Base-by-base conservation (phyloP, 1,284 basidiomycete genomes). In the Pyrrhoderma noxium region DNA sequence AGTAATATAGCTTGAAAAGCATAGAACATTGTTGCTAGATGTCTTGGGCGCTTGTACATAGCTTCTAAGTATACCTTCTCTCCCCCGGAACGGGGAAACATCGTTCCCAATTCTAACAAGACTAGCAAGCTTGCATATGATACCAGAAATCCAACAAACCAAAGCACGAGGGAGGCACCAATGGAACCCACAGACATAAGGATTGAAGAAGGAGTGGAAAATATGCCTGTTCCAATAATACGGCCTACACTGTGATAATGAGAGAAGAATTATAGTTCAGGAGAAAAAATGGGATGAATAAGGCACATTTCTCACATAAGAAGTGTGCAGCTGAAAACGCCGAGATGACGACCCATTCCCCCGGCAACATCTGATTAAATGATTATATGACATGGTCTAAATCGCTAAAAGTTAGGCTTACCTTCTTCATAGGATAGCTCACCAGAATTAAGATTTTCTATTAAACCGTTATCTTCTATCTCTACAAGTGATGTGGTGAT, bases 151-250 rank as follows among this genome's bases (percentile, higher is more conserved):
- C 77, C 78, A 31, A 77, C 69, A 2, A 77, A 71, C 78, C 77
- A 80, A 37, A 79, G 72, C 66, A 79, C 68, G 11, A 78, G 64
- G 0, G 74, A 76, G 1, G 76, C 74, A 5, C 77, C 78, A 11
- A 78, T 65, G 1, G 74, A 77, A 14, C 71, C 72, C 0, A 76
- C 73, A 0, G 72, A 70, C 0, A 57, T 61, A 25, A 79, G 58
- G 58, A 82, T 82, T 0, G 75, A 77, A 0, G 77, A 77, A 0
- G 79, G 77, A 0, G 80, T 81, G 1, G 79, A 79, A 63, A 82
- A 82, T 51, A 82, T 79, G 5, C 79, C 80, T 0, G 80, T 80
- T 0, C 80, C 80, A 44, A 80, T 77, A 47, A 80, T 74, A 22
- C 67, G 64, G 2, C 77, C 77, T 22, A 79, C 70, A 34, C 73